Conservation (phyloP, 441 rosid species). For the Gossypium davidsonii region DNA sequence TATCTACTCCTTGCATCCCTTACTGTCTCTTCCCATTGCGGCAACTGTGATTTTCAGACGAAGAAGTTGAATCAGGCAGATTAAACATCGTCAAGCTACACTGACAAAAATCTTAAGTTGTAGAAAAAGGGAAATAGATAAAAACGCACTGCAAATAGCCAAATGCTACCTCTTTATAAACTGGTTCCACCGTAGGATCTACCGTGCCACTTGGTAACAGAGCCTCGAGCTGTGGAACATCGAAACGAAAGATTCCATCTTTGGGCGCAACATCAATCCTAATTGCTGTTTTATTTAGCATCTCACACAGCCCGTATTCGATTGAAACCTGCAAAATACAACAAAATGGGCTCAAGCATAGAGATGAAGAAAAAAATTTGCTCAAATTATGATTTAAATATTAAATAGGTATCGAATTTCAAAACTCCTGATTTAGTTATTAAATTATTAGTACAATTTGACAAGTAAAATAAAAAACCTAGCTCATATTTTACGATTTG, state of each 20-base stretch:
- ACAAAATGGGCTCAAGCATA: background rate
- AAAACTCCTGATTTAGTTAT: too few species aligned
- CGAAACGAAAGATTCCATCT: slow-evolving; percentile 59
- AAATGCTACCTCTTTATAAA: slow-evolving; percentile 53
- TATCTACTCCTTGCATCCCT: slow-evolving; percentile 48
- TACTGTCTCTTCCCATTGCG: slow-evolving; percentile 65
- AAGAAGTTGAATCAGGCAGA: background rate
- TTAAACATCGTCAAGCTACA: too few species aligned
- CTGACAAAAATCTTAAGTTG: too few species aligned
- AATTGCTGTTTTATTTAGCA: slow-evolving; percentile 48
- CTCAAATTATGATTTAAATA: too few species aligned
- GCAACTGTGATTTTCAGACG: slow-evolving; percentile 41
- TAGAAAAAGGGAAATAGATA: too few species aligned
- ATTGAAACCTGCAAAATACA: slow-evolving; percentile 49
- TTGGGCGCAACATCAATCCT: slow-evolving; percentile 42
- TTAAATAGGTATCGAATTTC: too few species aligned
- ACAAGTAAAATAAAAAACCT: too few species aligned
- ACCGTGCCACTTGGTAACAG: slow-evolving; percentile 67
- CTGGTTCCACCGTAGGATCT: slow-evolving; percentile 45
- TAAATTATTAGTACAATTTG: too few species aligned
- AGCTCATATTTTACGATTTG: too few species aligned
- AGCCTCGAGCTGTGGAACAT: slow-evolving; percentile 53
- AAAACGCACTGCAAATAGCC: background rate
- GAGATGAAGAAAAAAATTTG: background rate
- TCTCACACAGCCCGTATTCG: slow-evolving; percentile 81